Conservation (phyloP, 108 stramenopile genomes). For the Pseudonitzschia multiseries region DNA sequence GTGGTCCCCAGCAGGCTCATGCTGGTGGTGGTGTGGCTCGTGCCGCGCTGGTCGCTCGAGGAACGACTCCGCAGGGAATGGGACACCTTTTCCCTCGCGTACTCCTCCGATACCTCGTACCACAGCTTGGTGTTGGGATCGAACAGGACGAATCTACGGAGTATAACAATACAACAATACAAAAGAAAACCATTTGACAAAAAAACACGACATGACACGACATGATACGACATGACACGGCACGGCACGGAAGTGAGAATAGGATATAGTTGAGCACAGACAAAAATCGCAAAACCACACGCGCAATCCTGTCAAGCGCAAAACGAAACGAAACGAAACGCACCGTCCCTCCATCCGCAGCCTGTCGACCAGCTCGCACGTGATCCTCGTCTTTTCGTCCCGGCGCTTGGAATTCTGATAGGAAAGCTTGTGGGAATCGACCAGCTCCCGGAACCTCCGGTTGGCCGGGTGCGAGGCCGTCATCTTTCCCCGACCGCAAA, state of each 20-base stretch:
- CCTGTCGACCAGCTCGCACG: slow-evolving; percentile 33
- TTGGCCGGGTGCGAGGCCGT: slow-evolving; percentile 41
- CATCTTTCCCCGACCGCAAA: slow-evolving; percentile 47
- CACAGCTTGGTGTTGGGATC: slow-evolving; percentile 39
- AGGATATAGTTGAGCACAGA: no score
- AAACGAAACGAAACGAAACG: slow-evolving; percentile 1
- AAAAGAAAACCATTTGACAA: background rate
- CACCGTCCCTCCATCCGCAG: slow-evolving; percentile 31
- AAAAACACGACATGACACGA: background rate
- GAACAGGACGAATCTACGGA: slow-evolving; percentile 37
- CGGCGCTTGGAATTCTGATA: slow-evolving; percentile 40
- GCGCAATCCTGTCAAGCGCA: background rate
- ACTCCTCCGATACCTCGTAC: slow-evolving; percentile 46
- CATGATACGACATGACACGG: background rate
- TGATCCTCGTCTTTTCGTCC: slow-evolving; percentile 49
- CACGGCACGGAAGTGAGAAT: no score
- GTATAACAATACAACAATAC: background rate
- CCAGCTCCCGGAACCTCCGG: slow-evolving; percentile 38
- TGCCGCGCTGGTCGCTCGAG: slow-evolving; percentile 24
- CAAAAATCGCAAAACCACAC: background rate
- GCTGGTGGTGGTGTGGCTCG: background rate
- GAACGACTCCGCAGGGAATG: slow-evolving; percentile 48
- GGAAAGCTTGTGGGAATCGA: slow-evolving; percentile 21
- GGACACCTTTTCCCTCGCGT: slow-evolving; percentile 50
- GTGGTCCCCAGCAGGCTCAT: background rate